Evolutionary conservation across 2,329 filamentous ascomycete species (phyloP).

Genomic region (Penicillium expansum): DNA sequence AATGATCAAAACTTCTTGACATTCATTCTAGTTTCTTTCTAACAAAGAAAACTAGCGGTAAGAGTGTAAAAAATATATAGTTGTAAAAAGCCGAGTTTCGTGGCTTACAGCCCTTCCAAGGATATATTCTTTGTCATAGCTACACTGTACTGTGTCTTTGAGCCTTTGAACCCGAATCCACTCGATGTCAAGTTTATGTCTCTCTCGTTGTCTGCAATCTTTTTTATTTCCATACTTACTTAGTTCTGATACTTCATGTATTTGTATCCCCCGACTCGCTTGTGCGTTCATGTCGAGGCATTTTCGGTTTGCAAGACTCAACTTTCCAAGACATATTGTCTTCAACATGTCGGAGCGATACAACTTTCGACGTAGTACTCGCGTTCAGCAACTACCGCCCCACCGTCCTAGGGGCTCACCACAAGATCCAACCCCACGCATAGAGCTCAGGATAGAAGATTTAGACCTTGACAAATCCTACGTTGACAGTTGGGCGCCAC

Average conservation of each 20-base stretch:
- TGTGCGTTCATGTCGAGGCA: background rate
- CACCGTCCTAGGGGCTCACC: background rate
- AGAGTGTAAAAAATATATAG: background rate
- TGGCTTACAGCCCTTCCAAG: background rate
- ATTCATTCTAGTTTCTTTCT: background rate
- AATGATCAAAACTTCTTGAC: background rate
- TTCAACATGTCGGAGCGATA: background rate
- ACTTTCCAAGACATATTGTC: background rate
- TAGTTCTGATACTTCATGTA: background rate
- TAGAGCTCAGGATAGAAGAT: background rate
- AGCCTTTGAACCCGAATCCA: background rate
- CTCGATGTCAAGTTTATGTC: background rate
- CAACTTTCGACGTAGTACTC: background rate
- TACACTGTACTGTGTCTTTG: background rate
- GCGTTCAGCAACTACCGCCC: background rate
- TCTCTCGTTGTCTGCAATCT: too few species aligned
- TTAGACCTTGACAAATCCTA: constrained; percentile 1
- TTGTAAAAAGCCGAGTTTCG: background rate
- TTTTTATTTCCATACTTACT: background rate
- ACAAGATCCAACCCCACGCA: background rate
- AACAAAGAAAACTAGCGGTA: background rate
- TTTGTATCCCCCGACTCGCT: background rate
- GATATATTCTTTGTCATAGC: background rate
- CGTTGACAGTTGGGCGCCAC: background rate
- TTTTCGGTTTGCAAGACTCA: background rate